Percentiles rank a stretch among this genome's conserved stretches.
Conservation (phyloP, 805 yeast genomes). For the Ogataea nakhonphanomensis region DNA sequence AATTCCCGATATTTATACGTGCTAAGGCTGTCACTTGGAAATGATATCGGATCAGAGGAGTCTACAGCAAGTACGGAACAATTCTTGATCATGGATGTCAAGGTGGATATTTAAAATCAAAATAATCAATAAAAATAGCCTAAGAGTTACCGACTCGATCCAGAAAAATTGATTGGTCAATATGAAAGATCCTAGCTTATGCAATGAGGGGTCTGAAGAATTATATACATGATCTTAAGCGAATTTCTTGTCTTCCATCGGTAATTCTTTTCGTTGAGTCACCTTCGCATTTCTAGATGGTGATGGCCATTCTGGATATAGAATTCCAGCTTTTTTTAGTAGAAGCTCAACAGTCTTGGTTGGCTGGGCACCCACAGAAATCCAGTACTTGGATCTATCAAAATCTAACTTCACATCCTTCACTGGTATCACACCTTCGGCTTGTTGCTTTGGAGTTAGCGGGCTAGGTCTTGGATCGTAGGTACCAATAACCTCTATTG, state of each 20-base stretch:
- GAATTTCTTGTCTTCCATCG: conserved; percentile 25
- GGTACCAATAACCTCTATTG: conserved; percentile 93
- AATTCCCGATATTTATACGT: background rate
- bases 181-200: background rate
- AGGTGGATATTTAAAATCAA: conserved; percentile 4
- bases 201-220: conserved; percentile 4
- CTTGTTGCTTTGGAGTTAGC: conserved; percentile 56
- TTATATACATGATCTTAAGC: conserved; percentile 16
- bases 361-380: conserved; percentile 96
- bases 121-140: conserved; percentile 10
- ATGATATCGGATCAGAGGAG: no score
- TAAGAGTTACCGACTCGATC: conserved; percentile 6
- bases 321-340: conserved; percentile 73
- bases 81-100: background rate
- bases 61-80: no score
- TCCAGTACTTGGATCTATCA: conserved; percentile 89
- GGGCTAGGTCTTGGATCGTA: conserved; percentile 82
- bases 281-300: conserved; percentile 33
- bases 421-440: conserved; percentile 52
- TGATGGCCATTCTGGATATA: conserved; percentile 56
- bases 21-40: background rate
- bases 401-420: conserved; percentile 86
- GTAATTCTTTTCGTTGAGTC: conserved; percentile 20
- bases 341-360: conserved; percentile 74
- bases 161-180: conserved; percentile 4